These are phyloP conservation scores for Lasiosphaeriaceae sp. DNA, from an alignment of 495 filamentous ascomycete species.

Conservation along the genomic window DNA sequence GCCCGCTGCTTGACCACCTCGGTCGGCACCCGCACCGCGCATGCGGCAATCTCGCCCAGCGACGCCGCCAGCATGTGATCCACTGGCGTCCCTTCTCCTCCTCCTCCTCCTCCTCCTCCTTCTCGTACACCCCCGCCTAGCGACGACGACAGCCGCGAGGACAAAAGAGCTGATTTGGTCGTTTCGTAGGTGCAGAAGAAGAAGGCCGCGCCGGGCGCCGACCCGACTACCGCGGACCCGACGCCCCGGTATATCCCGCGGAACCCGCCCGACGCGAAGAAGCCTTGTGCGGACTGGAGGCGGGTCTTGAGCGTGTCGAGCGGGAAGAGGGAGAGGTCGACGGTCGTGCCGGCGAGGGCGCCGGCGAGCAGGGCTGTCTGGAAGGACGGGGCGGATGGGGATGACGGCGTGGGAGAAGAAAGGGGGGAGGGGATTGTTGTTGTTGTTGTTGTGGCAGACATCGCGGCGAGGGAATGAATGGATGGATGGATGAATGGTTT, in stretches of 20 bases:
- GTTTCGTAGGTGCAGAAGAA: constrained; percentile 98
- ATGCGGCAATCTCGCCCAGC: constrained; percentile 87
- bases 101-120: no score
- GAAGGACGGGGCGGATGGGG: constrained; percentile 38
- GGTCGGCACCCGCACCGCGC: constrained; percentile 87
- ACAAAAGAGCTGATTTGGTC: constrained; percentile 57
- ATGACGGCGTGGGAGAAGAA: no score
- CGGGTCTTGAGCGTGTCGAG: constrained; percentile 92
- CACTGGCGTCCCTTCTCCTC: background rate
- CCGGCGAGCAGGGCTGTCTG: constrained; percentile 62
- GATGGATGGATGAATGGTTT: no score
- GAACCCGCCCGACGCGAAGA: constrained; percentile 72
- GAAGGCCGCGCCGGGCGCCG: constrained; percentile 91
- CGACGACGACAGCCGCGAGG: constrained; percentile 26
- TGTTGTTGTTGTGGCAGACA: background rate
- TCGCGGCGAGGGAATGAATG: background rate
- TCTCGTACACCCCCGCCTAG: no score
- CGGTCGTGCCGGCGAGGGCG: constrained; percentile 78
- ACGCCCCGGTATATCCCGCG: constrained; percentile 68
- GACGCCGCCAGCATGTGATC: constrained; percentile 82
- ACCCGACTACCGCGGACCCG: constrained; percentile 74
- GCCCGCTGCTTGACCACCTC: constrained; percentile 97
- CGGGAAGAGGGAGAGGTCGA: constrained; percentile 86
- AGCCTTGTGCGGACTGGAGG: constrained; percentile 80
- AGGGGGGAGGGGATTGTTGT: no score